A percentile compares a stretch with the other conserved stretches of the same genome.
These are phyloP conservation scores for Ceratobasidium sp. DNA, from an alignment of 1,284 basidiomycete species.

Conservation along the genomic window DNA sequence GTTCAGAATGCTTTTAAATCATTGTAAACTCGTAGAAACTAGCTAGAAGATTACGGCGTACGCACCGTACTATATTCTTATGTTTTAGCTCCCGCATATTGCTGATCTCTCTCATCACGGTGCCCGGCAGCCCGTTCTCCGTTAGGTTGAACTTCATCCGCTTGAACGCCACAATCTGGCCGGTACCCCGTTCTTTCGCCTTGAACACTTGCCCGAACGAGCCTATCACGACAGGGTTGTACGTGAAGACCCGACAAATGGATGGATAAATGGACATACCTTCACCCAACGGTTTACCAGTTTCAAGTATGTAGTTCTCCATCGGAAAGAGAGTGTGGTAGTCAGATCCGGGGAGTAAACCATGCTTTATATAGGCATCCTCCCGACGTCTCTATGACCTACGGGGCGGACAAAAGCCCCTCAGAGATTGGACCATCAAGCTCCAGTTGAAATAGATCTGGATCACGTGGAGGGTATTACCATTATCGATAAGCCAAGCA, in stretches of 20 bases:
- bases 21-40: not conserved
- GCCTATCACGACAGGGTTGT: not conserved
- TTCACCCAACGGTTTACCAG: not conserved
- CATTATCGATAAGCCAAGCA: not conserved
- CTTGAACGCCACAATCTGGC: slow-evolving; percentile 14
- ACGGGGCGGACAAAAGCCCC: not conserved
- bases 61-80: slow-evolving; percentile 12
- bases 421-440: not conserved
- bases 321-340: not conserved
- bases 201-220: slow-evolving; percentile 24
- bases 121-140: not conserved
- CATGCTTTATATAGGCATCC: not conserved
- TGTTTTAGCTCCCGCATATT: slow-evolving; percentile 20
- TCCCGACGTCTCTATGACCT: not conserved
- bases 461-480: not conserved
- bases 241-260: not conserved
- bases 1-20: not conserved
- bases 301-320: slow-evolving; percentile 15
- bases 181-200: not conserved
- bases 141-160: slow-evolving; percentile 13
- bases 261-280: slow-evolving; percentile 17
- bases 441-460: not conserved
- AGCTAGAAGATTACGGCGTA: not conserved
- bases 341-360: not conserved
- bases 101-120: slow-evolving; percentile 21